A percentile compares a stretch with the other conserved stretches of the same genome.
Evolutionary conservation across 2,329 filamentous ascomycete species (phyloP).

Genomic region (Neobulgaria alba): DNA sequence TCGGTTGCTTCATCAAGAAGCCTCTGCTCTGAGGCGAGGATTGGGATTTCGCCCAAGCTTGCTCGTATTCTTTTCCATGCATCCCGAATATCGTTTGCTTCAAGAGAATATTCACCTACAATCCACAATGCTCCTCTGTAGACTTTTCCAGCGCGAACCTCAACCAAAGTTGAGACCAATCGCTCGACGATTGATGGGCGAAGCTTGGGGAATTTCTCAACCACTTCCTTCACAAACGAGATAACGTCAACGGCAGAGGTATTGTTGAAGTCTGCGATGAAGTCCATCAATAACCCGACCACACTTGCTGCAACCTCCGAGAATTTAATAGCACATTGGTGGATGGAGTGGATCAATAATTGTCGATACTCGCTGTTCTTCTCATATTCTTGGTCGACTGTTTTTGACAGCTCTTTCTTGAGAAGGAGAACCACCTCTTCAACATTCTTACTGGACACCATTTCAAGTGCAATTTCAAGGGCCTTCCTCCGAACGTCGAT

Average conservation of each 20-base stretch:
- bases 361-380: conserved; percentile 96
- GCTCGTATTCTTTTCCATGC: conserved; percentile 94
- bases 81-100: conserved; percentile 88
- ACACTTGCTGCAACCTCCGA: conserved; percentile 96
- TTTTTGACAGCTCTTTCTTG: conserved; percentile 97
- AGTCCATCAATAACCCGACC: conserved; percentile 96
- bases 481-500: conserved; percentile 93
- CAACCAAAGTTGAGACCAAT: conserved; percentile 79
- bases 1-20: conserved; percentile 76
- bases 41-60: conserved; percentile 93
- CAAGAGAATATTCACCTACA: conserved; percentile 90
- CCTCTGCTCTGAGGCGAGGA: conserved; percentile 88
- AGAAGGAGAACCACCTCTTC: conserved; percentile 93
- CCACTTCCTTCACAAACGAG: conserved; percentile 96
- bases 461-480: conserved; percentile 81
- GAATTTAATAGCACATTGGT: conserved; percentile 98
- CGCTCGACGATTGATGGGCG: conserved; percentile 80
- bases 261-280: conserved; percentile 97
- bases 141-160: conserved; percentile 94
- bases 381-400: conserved; percentile 96
- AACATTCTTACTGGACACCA: conserved; percentile 98
- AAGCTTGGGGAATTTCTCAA: conserved; percentile 92
- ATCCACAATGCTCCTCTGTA: conserved; percentile 97
- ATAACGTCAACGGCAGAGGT: conserved; percentile 95
- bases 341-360: conserved; percentile 91